phyloP scores from a whole-genome alignment of 768 basidiomycete genomes.

The Paxillus involutus region DNA sequence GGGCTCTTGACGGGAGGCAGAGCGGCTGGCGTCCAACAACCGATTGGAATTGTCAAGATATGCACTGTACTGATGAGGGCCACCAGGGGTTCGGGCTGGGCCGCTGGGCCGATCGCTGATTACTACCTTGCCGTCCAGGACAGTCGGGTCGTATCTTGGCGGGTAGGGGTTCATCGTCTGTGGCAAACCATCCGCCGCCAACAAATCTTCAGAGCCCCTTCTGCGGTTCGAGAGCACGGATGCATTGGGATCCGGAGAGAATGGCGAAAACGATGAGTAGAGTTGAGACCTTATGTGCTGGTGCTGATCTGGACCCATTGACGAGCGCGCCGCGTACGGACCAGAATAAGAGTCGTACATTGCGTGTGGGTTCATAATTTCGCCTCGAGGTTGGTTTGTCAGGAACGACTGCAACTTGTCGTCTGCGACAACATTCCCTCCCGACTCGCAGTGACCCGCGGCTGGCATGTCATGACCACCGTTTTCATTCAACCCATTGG shows the following conservation, averaged over 20 bases:
- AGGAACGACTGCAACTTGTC: slow-evolving; percentile 24
- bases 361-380: slow-evolving; percentile 11
- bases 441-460: slow-evolving; percentile 8
- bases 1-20: slow-evolving; percentile 44
- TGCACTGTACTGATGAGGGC: slow-evolving; percentile 42
- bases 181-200: slow-evolving; percentile 42
- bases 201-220: slow-evolving; percentile 35
- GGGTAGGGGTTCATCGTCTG: slow-evolving; percentile 51
- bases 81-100: slow-evolving; percentile 44
- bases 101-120: slow-evolving; percentile 39
- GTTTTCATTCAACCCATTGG: slow-evolving; percentile 37
- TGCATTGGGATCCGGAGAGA: slow-evolving; percentile 73
- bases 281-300: slow-evolving; percentile 20
- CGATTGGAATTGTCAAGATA: slow-evolving; percentile 46
- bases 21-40: slow-evolving; percentile 39
- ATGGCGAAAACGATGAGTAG: slow-evolving; percentile 59
- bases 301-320: slow-evolving; percentile 15
- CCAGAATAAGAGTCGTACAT: slow-evolving; percentile 24
- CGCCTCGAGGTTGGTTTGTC: slow-evolving; percentile 18
- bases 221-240: slow-evolving; percentile 35
- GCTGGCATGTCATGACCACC: slow-evolving; percentile 10
- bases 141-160: slow-evolving; percentile 44
- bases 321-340: slow-evolving; percentile 13
- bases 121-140: slow-evolving; percentile 37
- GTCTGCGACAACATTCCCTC: slow-evolving; percentile 19